Evolutionary conservation across 2,329 filamentous ascomycete genomes (phyloP).

Genomic region (Salinomyces thailandicus): DNA sequence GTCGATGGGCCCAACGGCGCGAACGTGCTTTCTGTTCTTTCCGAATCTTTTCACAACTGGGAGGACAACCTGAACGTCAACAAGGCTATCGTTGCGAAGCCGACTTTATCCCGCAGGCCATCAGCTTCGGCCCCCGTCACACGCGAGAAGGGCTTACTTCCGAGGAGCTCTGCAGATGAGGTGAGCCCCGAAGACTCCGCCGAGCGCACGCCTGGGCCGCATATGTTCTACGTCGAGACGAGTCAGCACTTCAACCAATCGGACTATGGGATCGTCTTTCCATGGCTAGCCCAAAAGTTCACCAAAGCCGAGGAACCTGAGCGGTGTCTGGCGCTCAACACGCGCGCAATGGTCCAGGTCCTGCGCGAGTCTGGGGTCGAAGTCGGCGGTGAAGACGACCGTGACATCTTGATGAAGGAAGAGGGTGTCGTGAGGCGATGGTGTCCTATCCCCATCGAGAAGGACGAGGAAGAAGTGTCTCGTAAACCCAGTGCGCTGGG

Average conservation of each 20-base stretch:
- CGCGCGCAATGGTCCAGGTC: slow-evolving; percentile 70
- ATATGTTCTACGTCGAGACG: slow-evolving; percentile 62
- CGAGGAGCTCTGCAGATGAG: slow-evolving; percentile 7
- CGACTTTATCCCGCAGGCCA: slow-evolving; percentile 17
- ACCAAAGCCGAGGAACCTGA: slow-evolving; percentile 56
- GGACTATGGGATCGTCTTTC: slow-evolving; percentile 76
- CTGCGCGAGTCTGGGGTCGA: slow-evolving; percentile 37
- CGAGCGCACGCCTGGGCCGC: slow-evolving; percentile 34
- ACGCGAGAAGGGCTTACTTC: slow-evolving; percentile 18
- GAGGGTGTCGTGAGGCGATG: slow-evolving; percentile 14
- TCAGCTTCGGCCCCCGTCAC: slow-evolving; percentile 19
- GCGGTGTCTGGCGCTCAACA: slow-evolving; percentile 71
- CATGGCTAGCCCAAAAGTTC: slow-evolving; percentile 46
- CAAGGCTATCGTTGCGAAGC: slow-evolving; percentile 47
- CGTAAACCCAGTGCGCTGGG: slow-evolving; percentile 5
- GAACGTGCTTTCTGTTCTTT: slow-evolving; percentile 60
- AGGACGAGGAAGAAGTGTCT: slow-evolving; percentile 6
- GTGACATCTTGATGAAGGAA: slow-evolving; percentile 27
- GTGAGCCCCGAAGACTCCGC: not conserved
- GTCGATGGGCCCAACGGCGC: slow-evolving; percentile 41
- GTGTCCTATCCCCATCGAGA: slow-evolving; percentile 17
- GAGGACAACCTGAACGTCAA: slow-evolving; percentile 58
- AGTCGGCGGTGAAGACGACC: slow-evolving; percentile 31
- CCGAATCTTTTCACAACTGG: slow-evolving; percentile 72
- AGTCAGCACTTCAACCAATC: slow-evolving; percentile 76